These are phyloP conservation scores for Pseudocercospora macadamiae DNA, from an alignment of 2,329 filamentous ascomycete genomes.

Conservation along the genomic window DNA sequence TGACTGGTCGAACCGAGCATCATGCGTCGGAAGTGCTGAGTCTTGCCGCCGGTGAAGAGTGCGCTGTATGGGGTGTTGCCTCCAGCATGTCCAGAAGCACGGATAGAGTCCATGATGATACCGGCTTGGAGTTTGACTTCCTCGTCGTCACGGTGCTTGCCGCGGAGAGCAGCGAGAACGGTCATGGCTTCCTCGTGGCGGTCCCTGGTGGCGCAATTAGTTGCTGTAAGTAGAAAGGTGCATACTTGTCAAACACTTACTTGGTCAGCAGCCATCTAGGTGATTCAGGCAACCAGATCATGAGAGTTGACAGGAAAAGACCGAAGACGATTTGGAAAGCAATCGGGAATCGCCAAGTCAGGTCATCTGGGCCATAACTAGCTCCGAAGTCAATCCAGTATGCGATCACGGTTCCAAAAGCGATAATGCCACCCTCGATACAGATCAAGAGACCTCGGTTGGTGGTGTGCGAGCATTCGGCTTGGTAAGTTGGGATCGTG, in stretches of 20 bases:
- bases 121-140: constrained; percentile 58
- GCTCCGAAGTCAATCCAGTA: constrained; percentile 55
- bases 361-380: constrained; percentile 40
- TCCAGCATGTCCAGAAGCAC: constrained; percentile 35
- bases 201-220: too few relatives aligned
- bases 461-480: constrained; percentile 57
- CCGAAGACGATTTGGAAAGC: constrained; percentile 58
- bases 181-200: constrained; percentile 51
- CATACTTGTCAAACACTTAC: too few relatives aligned
- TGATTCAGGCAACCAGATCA: constrained; percentile 58
- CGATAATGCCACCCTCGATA: constrained; percentile 58
- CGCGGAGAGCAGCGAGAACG: constrained; percentile 56
- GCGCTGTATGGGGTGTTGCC: constrained; percentile 53
- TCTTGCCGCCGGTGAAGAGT: constrained; percentile 64
- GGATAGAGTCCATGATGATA: constrained; percentile 20
- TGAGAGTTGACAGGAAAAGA: constrained; percentile 48
- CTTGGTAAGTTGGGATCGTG: constrained; percentile 59
- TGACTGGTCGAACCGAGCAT: constrained; percentile 62
- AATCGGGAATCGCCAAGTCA: constrained; percentile 57
- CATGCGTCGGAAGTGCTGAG: constrained; percentile 68
- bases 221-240: too few relatives aligned
- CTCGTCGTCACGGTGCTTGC: constrained; percentile 53
- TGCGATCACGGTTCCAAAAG: constrained; percentile 55
- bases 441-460: constrained; percentile 65
- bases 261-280: constrained; percentile 49